Evolutionary conservation across 371 early-diverging fungal species (phyloP).

Genomic region (Mortierella sp.): DNA sequence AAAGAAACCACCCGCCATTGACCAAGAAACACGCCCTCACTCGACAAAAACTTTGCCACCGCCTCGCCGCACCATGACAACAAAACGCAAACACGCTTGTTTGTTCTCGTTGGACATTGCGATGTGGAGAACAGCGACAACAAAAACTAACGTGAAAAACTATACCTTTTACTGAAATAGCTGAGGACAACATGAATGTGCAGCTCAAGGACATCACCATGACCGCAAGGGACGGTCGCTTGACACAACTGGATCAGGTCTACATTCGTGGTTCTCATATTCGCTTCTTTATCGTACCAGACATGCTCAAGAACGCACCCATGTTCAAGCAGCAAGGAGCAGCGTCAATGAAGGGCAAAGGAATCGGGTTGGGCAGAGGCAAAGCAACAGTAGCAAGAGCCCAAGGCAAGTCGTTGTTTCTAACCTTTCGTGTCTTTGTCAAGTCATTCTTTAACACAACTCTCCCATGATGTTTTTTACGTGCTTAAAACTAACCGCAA

Average conservation of each 20-base stretch:
- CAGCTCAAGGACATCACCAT: conserved; percentile 94
- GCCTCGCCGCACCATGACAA: not conserved
- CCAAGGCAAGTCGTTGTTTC: conserved; percentile 66
- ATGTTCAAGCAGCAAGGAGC: conserved; percentile 94
- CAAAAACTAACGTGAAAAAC: not conserved
- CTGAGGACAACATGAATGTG: conserved; percentile 99
- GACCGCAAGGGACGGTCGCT: conserved; percentile 92
- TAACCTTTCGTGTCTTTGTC: not conserved
- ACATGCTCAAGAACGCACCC: conserved; percentile 98
- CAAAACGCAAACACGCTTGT: conserved; percentile 2
- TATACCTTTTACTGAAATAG: conserved; percentile 56
- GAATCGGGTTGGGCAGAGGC: conserved; percentile 89
- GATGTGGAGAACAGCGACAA: not conserved
- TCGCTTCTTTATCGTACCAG: conserved; percentile 96
- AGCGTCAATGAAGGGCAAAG: conserved; percentile 85
- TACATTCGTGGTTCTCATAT: conserved; percentile 97
- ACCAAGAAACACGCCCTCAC: not conserved
- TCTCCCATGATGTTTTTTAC: not conserved
- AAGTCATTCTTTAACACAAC: not conserved
- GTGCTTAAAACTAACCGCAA: not conserved
- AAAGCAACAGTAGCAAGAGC: conserved; percentile 90
- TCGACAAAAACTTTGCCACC: not conserved
- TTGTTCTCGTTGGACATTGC: not conserved
- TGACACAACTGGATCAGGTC: conserved; percentile 93
- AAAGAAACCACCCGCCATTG: conserved; percentile 12